These are phyloP conservation scores for Ganoderma lucidum DNA, from an alignment of 1,284 basidiomycete species.

Conservation along the genomic window DNA sequence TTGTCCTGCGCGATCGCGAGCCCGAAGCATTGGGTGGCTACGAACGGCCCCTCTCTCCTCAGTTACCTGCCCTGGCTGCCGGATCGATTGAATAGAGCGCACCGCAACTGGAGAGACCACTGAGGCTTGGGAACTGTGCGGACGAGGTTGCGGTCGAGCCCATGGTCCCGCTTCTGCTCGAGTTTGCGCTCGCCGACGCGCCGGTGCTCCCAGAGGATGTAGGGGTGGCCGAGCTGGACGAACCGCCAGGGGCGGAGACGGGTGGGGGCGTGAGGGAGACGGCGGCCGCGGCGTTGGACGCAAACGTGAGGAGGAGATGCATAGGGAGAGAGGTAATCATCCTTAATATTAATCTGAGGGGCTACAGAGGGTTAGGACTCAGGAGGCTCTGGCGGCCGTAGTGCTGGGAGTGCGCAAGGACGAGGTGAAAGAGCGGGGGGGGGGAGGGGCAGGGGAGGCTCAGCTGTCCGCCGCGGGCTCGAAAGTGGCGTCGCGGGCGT, in stretches of 20 bases:
- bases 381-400: background rate
- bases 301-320: constrained; percentile 5
- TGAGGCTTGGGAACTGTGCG: constrained; percentile 40
- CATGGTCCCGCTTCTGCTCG: constrained; percentile 14
- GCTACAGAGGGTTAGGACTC: background rate
- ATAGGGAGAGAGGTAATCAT: constrained; percentile 7
- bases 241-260: constrained; percentile 15
- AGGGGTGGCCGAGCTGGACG: constrained; percentile 11
- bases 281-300: constrained; percentile 19
- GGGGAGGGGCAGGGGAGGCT: no score
- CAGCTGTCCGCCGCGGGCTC: background rate
- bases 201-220: constrained; percentile 9
- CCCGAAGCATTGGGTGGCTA: constrained; percentile 39
- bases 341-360: background rate
- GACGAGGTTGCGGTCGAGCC: constrained; percentile 37
- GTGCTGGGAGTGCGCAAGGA: constrained; percentile 1
- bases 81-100: constrained; percentile 16
- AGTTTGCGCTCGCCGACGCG: constrained; percentile 9
- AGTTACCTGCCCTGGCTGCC: constrained; percentile 1
- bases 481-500: background rate
- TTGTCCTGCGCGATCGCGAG: constrained; percentile 36
- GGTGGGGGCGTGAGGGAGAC: constrained; percentile 26
- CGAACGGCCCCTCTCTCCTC: background rate
- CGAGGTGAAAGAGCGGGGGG: background rate
- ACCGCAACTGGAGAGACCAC: constrained; percentile 42